Percentiles rank a stretch among this genome's conserved stretches.
These are phyloP conservation scores for Peziza echinospora DNA, from an alignment of 495 filamentous ascomycete species.

Conservation along the genomic window DNA sequence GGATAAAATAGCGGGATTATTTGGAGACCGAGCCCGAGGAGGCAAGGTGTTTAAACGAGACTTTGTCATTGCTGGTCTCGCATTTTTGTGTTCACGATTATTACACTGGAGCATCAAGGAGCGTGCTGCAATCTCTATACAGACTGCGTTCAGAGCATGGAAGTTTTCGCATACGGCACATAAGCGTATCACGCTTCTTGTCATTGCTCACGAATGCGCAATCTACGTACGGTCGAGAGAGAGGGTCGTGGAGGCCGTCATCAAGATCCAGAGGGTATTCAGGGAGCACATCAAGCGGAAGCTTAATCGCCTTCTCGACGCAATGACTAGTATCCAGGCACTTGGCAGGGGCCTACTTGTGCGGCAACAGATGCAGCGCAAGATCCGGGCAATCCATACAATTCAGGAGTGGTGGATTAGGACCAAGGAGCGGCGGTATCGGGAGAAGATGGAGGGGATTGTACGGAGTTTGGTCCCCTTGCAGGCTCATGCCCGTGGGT, in stretches of 20 bases:
- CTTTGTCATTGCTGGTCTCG: conserved; percentile 33
- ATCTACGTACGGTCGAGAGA: conserved; percentile 24
- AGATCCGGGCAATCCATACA: not conserved
- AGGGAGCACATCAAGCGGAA: conserved; percentile 13
- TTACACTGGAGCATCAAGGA: conserved; percentile 28
- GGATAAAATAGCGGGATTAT: conserved; percentile 17
- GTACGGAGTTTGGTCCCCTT: conserved; percentile 10
- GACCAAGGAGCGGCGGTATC: conserved; percentile 11
- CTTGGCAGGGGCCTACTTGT: conserved; percentile 10
- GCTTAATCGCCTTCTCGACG: conserved; percentile 13
- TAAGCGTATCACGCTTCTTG: conserved; percentile 24
- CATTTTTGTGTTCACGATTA: conserved; percentile 42
- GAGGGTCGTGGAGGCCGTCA: conserved; percentile 29
- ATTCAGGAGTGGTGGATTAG: conserved; percentile 10
- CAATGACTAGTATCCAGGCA: conserved; percentile 12
- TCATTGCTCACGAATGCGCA: conserved; percentile 28
- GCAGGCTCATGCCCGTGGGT: conserved; percentile 12
- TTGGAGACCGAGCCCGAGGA: conserved; percentile 14
- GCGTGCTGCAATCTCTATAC: conserved; percentile 26
- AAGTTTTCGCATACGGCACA: conserved; percentile 14
- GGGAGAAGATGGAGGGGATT: conserved; percentile 10
- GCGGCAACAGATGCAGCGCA: conserved; percentile 4
- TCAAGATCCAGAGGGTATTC: conserved; percentile 28
- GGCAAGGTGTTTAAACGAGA: conserved; percentile 25
- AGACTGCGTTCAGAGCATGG: conserved; percentile 25